Evolutionary conservation across 1,284 basidiomycete genomes (phyloP).

Genomic region (Gastroboletus turbinatus): DNA sequence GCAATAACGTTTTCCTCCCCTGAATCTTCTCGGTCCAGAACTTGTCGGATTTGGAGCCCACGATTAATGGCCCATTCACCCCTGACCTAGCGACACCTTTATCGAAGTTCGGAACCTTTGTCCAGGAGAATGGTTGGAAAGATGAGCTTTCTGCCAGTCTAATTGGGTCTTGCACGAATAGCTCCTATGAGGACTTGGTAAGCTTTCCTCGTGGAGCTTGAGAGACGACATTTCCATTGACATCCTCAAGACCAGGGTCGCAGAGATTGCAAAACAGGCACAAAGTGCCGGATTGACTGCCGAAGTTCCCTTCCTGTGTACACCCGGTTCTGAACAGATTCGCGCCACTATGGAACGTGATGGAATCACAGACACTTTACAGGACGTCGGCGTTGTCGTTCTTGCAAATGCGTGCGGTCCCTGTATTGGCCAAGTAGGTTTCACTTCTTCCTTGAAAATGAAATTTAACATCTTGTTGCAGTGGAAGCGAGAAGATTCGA

Average conservation of each 20-base stretch:
- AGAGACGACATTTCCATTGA: slow-evolving; percentile 10
- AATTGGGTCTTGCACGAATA: slow-evolving; percentile 98
- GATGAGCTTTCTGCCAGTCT: slow-evolving; percentile 89
- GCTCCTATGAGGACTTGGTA: slow-evolving; percentile 94
- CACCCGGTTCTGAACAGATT: slow-evolving; percentile 97
- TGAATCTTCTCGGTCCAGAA: slow-evolving; percentile 49
- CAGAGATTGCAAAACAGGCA: slow-evolving; percentile 90
- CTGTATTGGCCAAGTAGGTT: slow-evolving; percentile 88
- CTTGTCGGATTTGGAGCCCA: slow-evolving; percentile 90
- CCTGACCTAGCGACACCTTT: slow-evolving; percentile 95
- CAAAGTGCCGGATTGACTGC: slow-evolving; percentile 78
- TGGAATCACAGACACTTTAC: slow-evolving; percentile 75
- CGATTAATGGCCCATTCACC: slow-evolving; percentile 97
- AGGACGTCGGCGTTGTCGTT: slow-evolving; percentile 88
- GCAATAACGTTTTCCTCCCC: not conserved
- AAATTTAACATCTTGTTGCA: slow-evolving; percentile 28
- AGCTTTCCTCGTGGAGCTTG: slow-evolving; percentile 1
- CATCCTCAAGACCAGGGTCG: slow-evolving; percentile 57
- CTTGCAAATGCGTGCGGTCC: slow-evolving; percentile 98
- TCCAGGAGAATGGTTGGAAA: slow-evolving; percentile 87
- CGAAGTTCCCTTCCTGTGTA: slow-evolving; percentile 94
- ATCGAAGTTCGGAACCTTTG: slow-evolving; percentile 84
- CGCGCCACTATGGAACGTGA: slow-evolving; percentile 98
- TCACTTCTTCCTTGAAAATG: not conserved
- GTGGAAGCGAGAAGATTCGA: slow-evolving; percentile 94